Conservation (phyloP, 2,329 filamentous ascomycete species). For the Capronia americana region DNA sequence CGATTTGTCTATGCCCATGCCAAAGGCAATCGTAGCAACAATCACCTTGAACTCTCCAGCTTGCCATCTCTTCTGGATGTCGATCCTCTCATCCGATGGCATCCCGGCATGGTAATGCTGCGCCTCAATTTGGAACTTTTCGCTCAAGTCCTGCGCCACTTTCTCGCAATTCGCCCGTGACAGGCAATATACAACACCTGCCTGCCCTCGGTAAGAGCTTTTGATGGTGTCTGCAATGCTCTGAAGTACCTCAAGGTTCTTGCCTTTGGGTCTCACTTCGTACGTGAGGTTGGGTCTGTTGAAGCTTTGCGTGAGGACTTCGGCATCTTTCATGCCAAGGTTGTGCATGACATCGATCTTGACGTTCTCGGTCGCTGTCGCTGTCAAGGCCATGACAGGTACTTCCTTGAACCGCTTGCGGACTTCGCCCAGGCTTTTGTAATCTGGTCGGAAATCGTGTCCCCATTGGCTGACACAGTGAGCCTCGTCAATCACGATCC, state of each 20-base stretch:
- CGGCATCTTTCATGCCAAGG: slow-evolving; percentile 78
- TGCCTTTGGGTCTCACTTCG: slow-evolving; percentile 76
- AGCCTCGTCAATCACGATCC: slow-evolving; percentile 97
- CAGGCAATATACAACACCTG: slow-evolving; percentile 91
- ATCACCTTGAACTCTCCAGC: slow-evolving; percentile 80
- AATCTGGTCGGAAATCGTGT: slow-evolving; percentile 95
- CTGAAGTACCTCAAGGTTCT: slow-evolving; percentile 60
- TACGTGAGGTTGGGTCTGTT: slow-evolving; percentile 96
- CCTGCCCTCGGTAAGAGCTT: slow-evolving; percentile 70
- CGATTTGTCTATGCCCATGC: slow-evolving; percentile 99
- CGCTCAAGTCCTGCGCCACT: slow-evolving; percentile 71
- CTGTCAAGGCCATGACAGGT: slow-evolving; percentile 92
- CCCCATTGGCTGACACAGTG: slow-evolving; percentile 99
- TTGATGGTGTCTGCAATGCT: slow-evolving; percentile 68
- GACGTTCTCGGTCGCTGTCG: slow-evolving; percentile 92
- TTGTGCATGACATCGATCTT: slow-evolving; percentile 91
- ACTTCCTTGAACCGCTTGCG: slow-evolving; percentile 75
- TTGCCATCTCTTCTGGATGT: slow-evolving; percentile 84
- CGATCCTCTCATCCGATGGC: slow-evolving; percentile 68
- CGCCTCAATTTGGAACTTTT: slow-evolving; percentile 71
- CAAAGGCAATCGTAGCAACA: slow-evolving; percentile 97
- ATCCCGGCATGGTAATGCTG: slow-evolving; percentile 87
- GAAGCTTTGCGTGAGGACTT: slow-evolving; percentile 89
- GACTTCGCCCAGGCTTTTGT: slow-evolving; percentile 81
- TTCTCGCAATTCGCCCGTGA: slow-evolving; percentile 83